Conservation (phyloP, 2,329 filamentous ascomycete species). For the Fusarium foetens region DNA sequence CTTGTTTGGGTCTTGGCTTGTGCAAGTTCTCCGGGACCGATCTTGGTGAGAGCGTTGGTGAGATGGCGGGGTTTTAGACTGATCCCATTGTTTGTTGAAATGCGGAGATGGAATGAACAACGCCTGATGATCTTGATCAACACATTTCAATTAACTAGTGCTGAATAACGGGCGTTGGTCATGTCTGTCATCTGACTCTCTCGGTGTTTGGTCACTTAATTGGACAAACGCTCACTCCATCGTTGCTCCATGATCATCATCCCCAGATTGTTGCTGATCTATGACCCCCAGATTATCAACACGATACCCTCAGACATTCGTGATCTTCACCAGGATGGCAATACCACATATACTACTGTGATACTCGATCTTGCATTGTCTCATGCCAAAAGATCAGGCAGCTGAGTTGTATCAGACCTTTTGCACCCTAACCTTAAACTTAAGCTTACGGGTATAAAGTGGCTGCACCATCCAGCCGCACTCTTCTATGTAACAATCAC, state of each 20-base stretch:
- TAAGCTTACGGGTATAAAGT: conserved; percentile 9
- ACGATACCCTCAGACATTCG: not conserved
- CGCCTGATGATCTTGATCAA: not conserved
- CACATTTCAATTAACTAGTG: not conserved
- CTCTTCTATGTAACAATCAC: no score
- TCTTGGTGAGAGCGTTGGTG: not conserved
- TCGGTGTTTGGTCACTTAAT: not conserved
- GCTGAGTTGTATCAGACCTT: not conserved
- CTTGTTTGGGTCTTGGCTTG: not conserved
- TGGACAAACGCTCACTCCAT: not conserved
- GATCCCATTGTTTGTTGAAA: not conserved
- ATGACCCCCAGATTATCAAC: not conserved
- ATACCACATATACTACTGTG: not conserved
- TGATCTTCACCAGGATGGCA: not conserved
- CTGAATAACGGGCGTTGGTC: not conserved
- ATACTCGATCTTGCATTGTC: not conserved
- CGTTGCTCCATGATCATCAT: not conserved
- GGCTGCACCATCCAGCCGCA: not conserved
- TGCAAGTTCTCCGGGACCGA: not conserved
- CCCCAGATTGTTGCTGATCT: not conserved
- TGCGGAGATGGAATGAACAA: not conserved
- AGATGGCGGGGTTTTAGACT: not conserved
- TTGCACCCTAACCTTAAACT: conserved; percentile 13
- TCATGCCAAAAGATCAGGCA: not conserved
- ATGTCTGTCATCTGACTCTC: not conserved